These are phyloP conservation scores for Pyrus betulifolia DNA, from an alignment of 306 rosid genomes.

Conservation along the genomic window DNA sequence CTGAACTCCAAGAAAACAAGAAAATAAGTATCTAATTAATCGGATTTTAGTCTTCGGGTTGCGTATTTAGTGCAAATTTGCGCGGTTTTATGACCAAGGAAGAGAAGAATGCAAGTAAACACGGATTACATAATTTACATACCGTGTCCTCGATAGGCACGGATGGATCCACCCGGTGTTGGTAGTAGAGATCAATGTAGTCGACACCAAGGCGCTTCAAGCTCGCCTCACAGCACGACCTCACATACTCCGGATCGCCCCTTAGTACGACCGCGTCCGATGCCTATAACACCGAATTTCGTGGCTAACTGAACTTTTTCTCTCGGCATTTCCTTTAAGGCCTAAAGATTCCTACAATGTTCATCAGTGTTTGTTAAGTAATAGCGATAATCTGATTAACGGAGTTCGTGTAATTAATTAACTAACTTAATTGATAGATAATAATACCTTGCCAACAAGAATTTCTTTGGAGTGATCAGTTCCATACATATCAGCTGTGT, in stretches of 20 bases:
- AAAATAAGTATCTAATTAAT: not conserved
- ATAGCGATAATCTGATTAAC: not conserved
- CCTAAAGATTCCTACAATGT: conserved; percentile 24
- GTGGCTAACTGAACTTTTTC: conserved; percentile 65
- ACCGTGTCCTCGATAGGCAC: conserved; percentile 68
- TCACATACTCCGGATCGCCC: conserved; percentile 65
- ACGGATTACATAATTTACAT: not conserved
- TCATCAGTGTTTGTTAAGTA: not conserved
- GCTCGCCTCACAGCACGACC: conserved; percentile 54
- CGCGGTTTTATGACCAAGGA: not conserved
- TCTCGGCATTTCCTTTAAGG: conserved; percentile 60
- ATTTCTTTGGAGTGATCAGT: conserved; percentile 18
- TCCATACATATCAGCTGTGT: conserved; percentile 30
- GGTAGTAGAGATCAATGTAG: conserved; percentile 67
- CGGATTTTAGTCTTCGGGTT: not conserved
- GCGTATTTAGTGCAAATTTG: not conserved
- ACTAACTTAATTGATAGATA: not conserved
- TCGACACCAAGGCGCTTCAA: conserved; percentile 60
- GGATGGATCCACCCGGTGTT: conserved; percentile 57
- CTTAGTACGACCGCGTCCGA: conserved; percentile 1
- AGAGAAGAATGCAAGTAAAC: not conserved
- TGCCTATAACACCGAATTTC: conserved; percentile 54
- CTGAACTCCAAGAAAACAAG: conserved; percentile 17
- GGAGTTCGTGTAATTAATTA: not conserved
- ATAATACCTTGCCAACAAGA: conserved; percentile 27